Percentiles rank a stretch among this genome's conserved stretches.
These are phyloP conservation scores for Coemansia sp. DNA, from an alignment of 192 early-diverging fungal species.

Conservation along the genomic window DNA sequence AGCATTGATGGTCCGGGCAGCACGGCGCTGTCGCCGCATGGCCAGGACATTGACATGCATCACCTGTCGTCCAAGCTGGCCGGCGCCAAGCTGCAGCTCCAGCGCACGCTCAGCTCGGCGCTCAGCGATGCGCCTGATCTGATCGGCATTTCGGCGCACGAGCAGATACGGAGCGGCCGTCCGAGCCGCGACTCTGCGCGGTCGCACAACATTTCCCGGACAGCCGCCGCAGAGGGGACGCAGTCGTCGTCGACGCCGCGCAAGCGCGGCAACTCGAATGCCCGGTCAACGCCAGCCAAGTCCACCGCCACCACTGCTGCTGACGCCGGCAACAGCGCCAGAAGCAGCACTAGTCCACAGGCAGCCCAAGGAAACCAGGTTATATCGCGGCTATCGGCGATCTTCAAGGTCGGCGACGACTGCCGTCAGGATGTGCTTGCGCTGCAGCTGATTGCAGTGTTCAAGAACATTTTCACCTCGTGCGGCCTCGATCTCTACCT, in stretches of 20 bases:
- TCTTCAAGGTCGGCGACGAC: slow-evolving; percentile 99
- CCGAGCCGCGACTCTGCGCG: slow-evolving; percentile 34
- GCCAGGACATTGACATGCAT: slow-evolving; percentile 12
- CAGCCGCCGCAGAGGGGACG: background rate
- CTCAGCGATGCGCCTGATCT: slow-evolving; percentile 49
- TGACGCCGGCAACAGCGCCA: background rate
- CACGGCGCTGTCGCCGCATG: background rate
- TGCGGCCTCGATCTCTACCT: slow-evolving; percentile 93
- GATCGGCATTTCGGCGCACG: slow-evolving; percentile 31
- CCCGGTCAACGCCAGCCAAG: background rate
- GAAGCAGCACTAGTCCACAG: background rate
- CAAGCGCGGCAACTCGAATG: slow-evolving; percentile 2
- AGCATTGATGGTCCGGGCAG: background rate
- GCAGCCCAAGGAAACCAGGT: background rate
- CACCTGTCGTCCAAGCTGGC: slow-evolving; percentile 30
- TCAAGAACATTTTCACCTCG: slow-evolving; percentile 91
- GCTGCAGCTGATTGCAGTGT: slow-evolving; percentile 94
- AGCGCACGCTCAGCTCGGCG: slow-evolving; percentile 26
- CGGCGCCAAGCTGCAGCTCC: slow-evolving; percentile 21
- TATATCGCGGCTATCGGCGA: slow-evolving; percentile 74
- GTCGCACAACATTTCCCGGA: slow-evolving; percentile 3
- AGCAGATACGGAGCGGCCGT: slow-evolving; percentile 15
- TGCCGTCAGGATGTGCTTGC: slow-evolving; percentile 98
- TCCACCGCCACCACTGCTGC: background rate
- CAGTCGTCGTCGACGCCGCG: background rate